These are phyloP conservation scores for Cadophora malorum DNA, from an alignment of 2,329 filamentous ascomycete species.

Conservation along the genomic window DNA sequence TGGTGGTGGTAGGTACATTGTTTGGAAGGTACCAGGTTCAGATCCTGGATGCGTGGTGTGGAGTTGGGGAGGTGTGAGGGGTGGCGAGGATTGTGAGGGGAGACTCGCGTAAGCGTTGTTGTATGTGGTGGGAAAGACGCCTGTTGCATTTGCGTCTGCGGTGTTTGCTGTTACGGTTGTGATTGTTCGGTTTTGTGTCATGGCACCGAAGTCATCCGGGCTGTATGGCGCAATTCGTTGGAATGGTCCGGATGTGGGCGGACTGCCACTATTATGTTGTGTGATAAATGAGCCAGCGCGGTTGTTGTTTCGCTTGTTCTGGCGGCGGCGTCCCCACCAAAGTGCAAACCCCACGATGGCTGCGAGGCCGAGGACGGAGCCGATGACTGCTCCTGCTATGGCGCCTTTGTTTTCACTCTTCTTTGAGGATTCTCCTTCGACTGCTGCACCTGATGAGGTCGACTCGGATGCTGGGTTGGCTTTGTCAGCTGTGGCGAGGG, in stretches of 20 bases:
- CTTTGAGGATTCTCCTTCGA: not conserved
- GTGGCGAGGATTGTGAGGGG: not conserved
- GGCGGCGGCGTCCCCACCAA: slow-evolving; percentile 30
- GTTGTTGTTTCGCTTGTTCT: slow-evolving; percentile 23
- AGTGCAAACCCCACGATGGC: slow-evolving; percentile 32
- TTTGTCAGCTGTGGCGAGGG: slow-evolving; percentile 17
- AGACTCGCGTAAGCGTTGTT: not conserved
- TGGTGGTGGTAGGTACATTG: not conserved
- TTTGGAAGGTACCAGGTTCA: slow-evolving; percentile 1
- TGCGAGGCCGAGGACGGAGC: slow-evolving; percentile 33
- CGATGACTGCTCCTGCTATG: slow-evolving; percentile 36
- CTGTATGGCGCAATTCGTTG: slow-evolving; percentile 20
- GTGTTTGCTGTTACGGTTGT: slow-evolving; percentile 8
- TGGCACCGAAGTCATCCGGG: slow-evolving; percentile 15
- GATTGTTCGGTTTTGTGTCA: not conserved
- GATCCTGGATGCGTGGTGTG: slow-evolving; percentile 5
- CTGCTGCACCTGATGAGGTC: slow-evolving; percentile 16
- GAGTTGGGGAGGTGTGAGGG: not conserved
- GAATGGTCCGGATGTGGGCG: slow-evolving; percentile 25
- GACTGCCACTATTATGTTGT: slow-evolving; percentile 20
- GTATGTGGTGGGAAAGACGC: not conserved
- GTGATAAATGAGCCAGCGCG: slow-evolving; percentile 30
- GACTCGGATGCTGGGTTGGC: slow-evolving; percentile 14
- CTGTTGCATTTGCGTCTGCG: not conserved
- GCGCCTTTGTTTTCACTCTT: slow-evolving; percentile 32